Evolutionary conservation across 2,329 filamentous ascomycete species (phyloP).

Genomic region (Onygenales sp.): DNA sequence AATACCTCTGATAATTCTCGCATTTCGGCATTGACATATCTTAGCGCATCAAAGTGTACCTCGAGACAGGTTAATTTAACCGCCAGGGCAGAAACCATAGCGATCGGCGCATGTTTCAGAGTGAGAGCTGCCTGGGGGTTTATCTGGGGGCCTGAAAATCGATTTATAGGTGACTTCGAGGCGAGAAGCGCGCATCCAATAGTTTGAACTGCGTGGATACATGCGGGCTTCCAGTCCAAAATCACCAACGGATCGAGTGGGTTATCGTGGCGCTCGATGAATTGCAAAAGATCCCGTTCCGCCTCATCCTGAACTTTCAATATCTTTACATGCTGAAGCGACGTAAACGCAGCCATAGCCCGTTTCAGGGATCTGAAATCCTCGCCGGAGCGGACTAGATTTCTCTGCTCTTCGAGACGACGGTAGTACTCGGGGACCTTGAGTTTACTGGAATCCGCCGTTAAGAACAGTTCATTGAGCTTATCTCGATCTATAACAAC

Average conservation of each 20-base stretch:
- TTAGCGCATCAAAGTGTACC: slow-evolving; percentile 52
- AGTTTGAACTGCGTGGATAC: slow-evolving; percentile 51
- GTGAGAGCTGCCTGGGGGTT: slow-evolving; percentile 50
- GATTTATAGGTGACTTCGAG: slow-evolving; percentile 47
- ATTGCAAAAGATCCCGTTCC: slow-evolving; percentile 45
- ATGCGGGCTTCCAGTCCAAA: slow-evolving; percentile 54
- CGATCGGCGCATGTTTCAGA: slow-evolving; percentile 39
- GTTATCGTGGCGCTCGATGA: slow-evolving; percentile 40
- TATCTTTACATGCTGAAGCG: slow-evolving; percentile 55
- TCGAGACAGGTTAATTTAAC: slow-evolving; percentile 53
- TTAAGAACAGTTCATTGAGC: slow-evolving; percentile 9
- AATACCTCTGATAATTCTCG: slow-evolving; percentile 49
- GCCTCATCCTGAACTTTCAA: slow-evolving; percentile 52
- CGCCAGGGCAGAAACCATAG: slow-evolving; percentile 42
- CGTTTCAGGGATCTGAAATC: slow-evolving; percentile 45
- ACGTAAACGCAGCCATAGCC: slow-evolving; percentile 49
- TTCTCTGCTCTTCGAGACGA: slow-evolving; percentile 28
- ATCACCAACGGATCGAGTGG: slow-evolving; percentile 37
- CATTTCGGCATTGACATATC: slow-evolving; percentile 49
- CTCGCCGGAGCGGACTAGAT: slow-evolving; percentile 41
- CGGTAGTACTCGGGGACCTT: slow-evolving; percentile 16
- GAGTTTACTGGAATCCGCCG: slow-evolving; percentile 12
- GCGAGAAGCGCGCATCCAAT: slow-evolving; percentile 49
- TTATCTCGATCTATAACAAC: slow-evolving; percentile 10
- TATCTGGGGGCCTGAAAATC: slow-evolving; percentile 55